Percentiles rank a stretch among this genome's conserved stretches.
phyloP scores from a whole-genome alignment of 2,329 filamentous ascomycete genomes.

The Fusarium fujikuroi region DNA sequence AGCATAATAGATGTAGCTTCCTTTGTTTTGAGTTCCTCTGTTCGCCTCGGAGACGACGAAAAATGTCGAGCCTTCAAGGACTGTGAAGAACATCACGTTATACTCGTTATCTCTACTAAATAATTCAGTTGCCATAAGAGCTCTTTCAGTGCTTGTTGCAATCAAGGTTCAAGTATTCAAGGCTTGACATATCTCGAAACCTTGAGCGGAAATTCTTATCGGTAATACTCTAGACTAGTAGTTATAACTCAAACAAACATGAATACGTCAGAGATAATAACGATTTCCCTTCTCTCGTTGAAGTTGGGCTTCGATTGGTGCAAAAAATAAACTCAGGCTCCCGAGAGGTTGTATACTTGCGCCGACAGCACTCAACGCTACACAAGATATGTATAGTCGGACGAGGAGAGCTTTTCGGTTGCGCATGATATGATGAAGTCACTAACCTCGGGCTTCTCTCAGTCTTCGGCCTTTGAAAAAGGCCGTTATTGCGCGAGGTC shows the following conservation, averaged over 20 bases:
- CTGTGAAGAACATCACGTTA: neutral
- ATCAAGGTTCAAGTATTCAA: too few species aligned
- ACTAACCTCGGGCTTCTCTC: neutral
- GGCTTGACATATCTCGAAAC: neutral
- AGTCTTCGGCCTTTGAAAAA: neutral
- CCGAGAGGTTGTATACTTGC: neutral
- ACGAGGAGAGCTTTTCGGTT: neutral
- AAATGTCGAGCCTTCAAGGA: too few species aligned
- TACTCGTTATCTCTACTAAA: neutral
- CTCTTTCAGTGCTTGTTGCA: neutral
- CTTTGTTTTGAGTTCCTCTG: neutral
- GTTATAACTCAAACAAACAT: neutral
- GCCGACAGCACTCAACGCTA: neutral
- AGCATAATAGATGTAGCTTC: too few species aligned
- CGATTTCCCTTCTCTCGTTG: neutral
- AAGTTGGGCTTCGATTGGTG: neutral
- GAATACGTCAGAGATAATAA: neutral
- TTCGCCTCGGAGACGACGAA: too few species aligned
- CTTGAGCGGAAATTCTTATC: too few species aligned
- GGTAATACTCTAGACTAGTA: neutral
- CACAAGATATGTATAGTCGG: neutral
- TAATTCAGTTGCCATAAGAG: neutral
- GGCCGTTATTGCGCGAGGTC: neutral
- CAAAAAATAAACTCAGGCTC: neutral
- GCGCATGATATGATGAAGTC: neutral